A percentile compares a stretch with the other conserved stretches of the same genome.
Evolutionary conservation across 306 rosid species (phyloP).

Genomic region (Fragaria vesca): DNA sequence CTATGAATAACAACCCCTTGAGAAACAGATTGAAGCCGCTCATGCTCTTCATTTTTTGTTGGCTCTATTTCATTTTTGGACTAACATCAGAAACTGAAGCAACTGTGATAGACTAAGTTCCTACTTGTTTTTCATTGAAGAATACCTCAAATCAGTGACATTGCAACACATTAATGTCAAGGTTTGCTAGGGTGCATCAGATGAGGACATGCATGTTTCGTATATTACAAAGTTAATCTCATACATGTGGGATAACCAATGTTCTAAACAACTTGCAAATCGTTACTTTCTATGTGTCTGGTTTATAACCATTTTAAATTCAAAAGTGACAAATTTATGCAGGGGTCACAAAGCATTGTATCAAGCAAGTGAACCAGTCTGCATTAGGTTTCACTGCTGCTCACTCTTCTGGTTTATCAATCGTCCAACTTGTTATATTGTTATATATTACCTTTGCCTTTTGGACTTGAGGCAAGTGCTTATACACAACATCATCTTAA

Average conservation of each 20-base stretch:
- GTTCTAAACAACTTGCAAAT: conserved; percentile 21
- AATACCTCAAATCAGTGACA: conserved; percentile 6
- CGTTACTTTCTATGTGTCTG: conserved; percentile 28
- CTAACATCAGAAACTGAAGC: conserved; percentile 8
- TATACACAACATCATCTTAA: background rate
- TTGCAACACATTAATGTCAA: background rate
- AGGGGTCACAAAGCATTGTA: background rate
- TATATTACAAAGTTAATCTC: conserved; percentile 19
- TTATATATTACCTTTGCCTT: background rate
- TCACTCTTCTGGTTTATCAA: background rate
- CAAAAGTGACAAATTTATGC: background rate
- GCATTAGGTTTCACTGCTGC: background rate
- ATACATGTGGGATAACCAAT: conserved; percentile 23
- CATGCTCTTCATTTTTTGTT: conserved; percentile 25
- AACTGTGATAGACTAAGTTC: background rate
- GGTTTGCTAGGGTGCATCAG: conserved; percentile 22
- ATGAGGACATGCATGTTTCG: conserved; percentile 38
- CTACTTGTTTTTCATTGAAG: background rate
- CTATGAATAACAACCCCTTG: conserved; percentile 23
- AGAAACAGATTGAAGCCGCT: conserved; percentile 23
- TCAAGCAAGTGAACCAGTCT: background rate
- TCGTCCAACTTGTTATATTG: background rate
- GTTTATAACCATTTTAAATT: background rate
- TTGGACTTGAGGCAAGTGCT: background rate
- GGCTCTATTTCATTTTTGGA: conserved; percentile 13